Evolutionary conservation across 371 early-diverging fungal species (phyloP).

Genomic region (Saksenaea oblongispora): DNA sequence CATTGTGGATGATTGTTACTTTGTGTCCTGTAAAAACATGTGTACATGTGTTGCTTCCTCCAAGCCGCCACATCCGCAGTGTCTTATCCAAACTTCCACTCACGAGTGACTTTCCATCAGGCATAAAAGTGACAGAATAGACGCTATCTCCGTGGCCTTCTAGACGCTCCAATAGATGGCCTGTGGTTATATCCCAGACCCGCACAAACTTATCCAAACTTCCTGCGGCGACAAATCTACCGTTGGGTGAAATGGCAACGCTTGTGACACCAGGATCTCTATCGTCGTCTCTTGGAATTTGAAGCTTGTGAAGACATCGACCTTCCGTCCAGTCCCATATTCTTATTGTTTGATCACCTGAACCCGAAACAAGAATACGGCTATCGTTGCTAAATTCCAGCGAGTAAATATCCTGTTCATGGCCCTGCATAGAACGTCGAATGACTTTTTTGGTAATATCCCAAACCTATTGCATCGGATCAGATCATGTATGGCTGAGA

Average conservation of each 20-base stretch:
- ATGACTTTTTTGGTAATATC: slow-evolving; percentile 71
- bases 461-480: slow-evolving; percentile 60
- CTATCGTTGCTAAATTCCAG: slow-evolving; percentile 95
- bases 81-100: slow-evolving; percentile 95
- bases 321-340: slow-evolving; percentile 87
- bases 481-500: background rate
- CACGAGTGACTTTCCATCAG: slow-evolving; percentile 88
- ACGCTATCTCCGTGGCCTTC: slow-evolving; percentile 97
- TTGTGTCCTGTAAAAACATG: slow-evolving; percentile 67
- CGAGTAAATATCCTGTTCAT: slow-evolving; percentile 95
- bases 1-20: slow-evolving; percentile 10
- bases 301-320: slow-evolving; percentile 66
- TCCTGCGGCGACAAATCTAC: slow-evolving; percentile 77
- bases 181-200: slow-evolving; percentile 86
- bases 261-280: slow-evolving; percentile 94
- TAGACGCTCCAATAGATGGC: slow-evolving; percentile 81
- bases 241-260: slow-evolving; percentile 86
- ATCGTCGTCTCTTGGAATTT: slow-evolving; percentile 74
- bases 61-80: slow-evolving; percentile 89
- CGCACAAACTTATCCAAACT: slow-evolving; percentile 91
- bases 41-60: slow-evolving; percentile 45
- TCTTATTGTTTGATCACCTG: slow-evolving; percentile 89
- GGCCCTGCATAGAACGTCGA: slow-evolving; percentile 76
- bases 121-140: slow-evolving; percentile 93
- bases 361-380: slow-evolving; percentile 86